phyloP scores from a whole-genome alignment of 2,329 filamentous ascomycete genomes.

The Sporothrix protearum region DNA sequence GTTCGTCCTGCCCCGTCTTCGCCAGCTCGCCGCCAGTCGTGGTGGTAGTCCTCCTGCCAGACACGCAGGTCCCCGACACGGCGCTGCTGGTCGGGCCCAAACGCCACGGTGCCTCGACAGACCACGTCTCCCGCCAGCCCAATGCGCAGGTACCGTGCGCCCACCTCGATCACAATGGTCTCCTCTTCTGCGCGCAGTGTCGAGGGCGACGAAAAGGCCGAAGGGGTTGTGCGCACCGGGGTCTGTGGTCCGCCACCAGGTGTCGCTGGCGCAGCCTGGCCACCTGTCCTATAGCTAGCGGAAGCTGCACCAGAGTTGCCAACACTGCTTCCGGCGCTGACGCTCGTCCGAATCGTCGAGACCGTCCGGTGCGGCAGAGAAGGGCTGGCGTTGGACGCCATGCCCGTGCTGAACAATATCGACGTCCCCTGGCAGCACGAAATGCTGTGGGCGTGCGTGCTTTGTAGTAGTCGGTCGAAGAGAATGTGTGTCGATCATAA shows the following conservation, averaged over 20 bases:
- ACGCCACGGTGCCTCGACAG: slow-evolving; percentile 68
- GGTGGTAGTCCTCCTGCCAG: slow-evolving; percentile 57
- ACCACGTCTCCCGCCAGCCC: slow-evolving; percentile 82
- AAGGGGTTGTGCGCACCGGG: slow-evolving; percentile 52
- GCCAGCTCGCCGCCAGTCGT: slow-evolving; percentile 43
- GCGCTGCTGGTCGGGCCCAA: slow-evolving; percentile 71
- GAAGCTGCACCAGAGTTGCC: slow-evolving; percentile 3
- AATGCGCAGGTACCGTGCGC: slow-evolving; percentile 70
- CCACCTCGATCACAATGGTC: slow-evolving; percentile 75
- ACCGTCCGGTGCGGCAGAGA: slow-evolving; percentile 56
- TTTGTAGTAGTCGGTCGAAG: not conserved
- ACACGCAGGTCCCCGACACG: slow-evolving; percentile 77
- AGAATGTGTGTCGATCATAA: not conserved
- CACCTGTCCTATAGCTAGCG: slow-evolving; percentile 21
- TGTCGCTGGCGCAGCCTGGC: slow-evolving; percentile 28
- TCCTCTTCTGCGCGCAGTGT: slow-evolving; percentile 76
- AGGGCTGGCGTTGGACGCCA: slow-evolving; percentile 45
- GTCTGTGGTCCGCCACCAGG: slow-evolving; percentile 55
- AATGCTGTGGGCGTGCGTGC: not conserved
- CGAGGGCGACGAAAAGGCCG: slow-evolving; percentile 57
- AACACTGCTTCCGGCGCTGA: slow-evolving; percentile 19
- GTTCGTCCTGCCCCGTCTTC: slow-evolving; percentile 34
- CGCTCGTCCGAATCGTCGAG: slow-evolving; percentile 52
- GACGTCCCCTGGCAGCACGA: not conserved
- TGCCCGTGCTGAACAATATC: slow-evolving; percentile 30